Conservation (phyloP, 179 eudicot species). For the Spergularia azorica region DNA sequence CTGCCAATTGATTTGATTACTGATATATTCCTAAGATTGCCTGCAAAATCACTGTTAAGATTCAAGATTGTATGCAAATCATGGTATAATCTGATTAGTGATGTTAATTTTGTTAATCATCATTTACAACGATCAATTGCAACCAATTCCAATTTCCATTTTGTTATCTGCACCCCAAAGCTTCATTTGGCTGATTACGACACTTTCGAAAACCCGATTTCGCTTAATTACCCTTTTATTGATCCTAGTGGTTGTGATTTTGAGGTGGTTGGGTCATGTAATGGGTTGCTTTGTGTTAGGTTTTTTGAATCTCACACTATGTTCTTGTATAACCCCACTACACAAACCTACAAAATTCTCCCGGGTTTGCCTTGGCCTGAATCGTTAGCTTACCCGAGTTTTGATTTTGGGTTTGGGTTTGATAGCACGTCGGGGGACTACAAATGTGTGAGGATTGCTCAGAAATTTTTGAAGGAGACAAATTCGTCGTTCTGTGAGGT, state of each 20-base stretch:
- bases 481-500: too few relatives aligned
- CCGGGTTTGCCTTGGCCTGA: neutral
- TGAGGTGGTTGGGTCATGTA: slow-evolving; percentile 18
- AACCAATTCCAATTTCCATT: slow-evolving; percentile 23
- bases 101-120: slow-evolving; percentile 18
- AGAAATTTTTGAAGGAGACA: neutral
- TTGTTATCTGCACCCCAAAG: slow-evolving; percentile 4
- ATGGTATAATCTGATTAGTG: slow-evolving; percentile 32
- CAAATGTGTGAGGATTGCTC: slow-evolving; percentile 29
- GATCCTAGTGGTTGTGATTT: neutral
- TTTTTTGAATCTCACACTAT: neutral
- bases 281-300: slow-evolving; percentile 34
- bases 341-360: slow-evolving; percentile 25
- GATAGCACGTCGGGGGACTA: slow-evolving; percentile 22
- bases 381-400: neutral
- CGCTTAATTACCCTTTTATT: slow-evolving; percentile 25
- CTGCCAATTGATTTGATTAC: slow-evolving; percentile 26
- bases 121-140: slow-evolving; percentile 28
- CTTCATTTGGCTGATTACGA: slow-evolving; percentile 26
- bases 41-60: slow-evolving; percentile 30
- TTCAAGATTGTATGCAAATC: slow-evolving; percentile 35
- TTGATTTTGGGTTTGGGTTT: slow-evolving; percentile 25
- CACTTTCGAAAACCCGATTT: slow-evolving; percentile 9
- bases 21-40: slow-evolving; percentile 28
- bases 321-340: slow-evolving; percentile 34